Evolutionary conservation across 805 yeast species (phyloP), one percentile per base, ranked within the genome.

Genomic region (Brettanomyces naardenensis): DNA sequence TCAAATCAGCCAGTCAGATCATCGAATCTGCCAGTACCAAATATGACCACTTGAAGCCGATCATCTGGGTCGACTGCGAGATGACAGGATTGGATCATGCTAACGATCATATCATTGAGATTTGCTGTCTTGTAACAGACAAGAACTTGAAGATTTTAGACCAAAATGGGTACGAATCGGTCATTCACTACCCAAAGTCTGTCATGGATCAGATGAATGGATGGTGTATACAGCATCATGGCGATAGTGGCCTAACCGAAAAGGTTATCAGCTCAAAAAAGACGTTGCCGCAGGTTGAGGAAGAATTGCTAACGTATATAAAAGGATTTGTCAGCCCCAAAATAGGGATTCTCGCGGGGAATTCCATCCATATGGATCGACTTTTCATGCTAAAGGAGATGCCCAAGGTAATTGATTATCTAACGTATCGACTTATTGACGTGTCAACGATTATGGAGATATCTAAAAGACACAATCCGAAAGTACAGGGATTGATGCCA

Each of bases 61-160:
- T 90, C 15, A 94, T 92, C 4, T 92, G 98, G 98, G 71, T 92
- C 14, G 98, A 92, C 62, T 92, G 97, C 61, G 98, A 92, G 58
- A 92, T 92, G 98, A 92, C 99, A 0, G 99, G 99, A 0, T 64
- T 92, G 28, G 82, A 90, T 49, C 77, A 79, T n/a, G 58, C 62
- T 34, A 67, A 69, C n/a, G 97, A 92, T 56, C 76, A 73, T 41
- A 89, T 92, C 48, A 84, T 92, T 42, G 98, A 92, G 59, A 79
- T 92, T 20, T 86, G 96, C 56, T 88, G 96, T 56, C 64, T 90
- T 28, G 68, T 92, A 33, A 92, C 99, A 2, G 95, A 90, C 52
- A 87, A 84, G 7, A 64, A 86, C 42, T 68, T 92, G 43, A 74
- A 83, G 38, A 49, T 85, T 3, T 62, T 87, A 1, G 94, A 86